Percentiles rank a stretch among this genome's conserved stretches.
Conservation (phyloP, 2,329 filamentous ascomycete genomes). For the Coniochaeta hoffmannii region DNA sequence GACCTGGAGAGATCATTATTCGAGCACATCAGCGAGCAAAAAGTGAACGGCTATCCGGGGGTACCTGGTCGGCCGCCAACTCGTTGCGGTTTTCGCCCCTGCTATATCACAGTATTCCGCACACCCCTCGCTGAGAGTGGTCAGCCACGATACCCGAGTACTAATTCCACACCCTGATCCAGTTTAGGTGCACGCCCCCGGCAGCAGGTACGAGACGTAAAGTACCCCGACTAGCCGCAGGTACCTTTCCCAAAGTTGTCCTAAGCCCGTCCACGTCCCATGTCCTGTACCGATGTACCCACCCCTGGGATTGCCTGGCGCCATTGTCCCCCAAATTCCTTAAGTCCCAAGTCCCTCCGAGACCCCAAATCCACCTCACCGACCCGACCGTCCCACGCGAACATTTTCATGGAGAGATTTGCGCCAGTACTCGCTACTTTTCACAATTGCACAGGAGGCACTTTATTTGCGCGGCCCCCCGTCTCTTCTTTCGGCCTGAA, state of each 20-base stretch:
- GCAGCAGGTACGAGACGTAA: not conserved
- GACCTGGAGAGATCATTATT: not conserved
- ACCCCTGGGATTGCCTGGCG: not conserved
- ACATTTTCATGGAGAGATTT: not conserved
- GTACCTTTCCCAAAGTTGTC: not conserved
- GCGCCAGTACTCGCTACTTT: not conserved
- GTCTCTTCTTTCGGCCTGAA: not conserved
- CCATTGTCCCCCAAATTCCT: not conserved
- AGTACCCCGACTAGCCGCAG: not conserved
- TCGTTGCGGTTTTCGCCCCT: not conserved
- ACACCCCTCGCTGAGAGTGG: not conserved
- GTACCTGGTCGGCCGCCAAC: not conserved
- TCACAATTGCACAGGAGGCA: not conserved
- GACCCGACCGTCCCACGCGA: not conserved
- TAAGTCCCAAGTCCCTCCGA: slow-evolving; percentile 1
- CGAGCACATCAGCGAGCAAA: too few species aligned
- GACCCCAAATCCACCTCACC: not conserved
- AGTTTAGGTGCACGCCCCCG: not conserved
- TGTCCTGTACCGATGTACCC: not conserved
- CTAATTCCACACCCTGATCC: not conserved
- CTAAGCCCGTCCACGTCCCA: not conserved
- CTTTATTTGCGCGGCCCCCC: not conserved
- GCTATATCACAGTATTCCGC: not conserved
- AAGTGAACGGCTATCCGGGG: too few species aligned
- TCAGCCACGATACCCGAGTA: not conserved